These are phyloP conservation scores for Aspergillus carbonarius DNA, from an alignment of 2,329 filamentous ascomycete species.

Conservation along the genomic window DNA sequence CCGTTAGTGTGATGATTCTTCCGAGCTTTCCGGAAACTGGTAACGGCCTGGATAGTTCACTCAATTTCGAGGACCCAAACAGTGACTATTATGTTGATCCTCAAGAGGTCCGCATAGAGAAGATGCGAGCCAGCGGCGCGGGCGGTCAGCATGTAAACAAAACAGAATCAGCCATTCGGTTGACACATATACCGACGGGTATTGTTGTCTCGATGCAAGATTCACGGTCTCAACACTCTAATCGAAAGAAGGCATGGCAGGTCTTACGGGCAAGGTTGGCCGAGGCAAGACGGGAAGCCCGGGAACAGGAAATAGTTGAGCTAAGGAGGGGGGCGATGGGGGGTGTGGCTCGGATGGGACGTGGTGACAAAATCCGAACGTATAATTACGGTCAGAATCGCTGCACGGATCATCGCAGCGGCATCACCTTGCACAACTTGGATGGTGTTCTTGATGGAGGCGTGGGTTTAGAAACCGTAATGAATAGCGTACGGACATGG, in stretches of 20 bases:
- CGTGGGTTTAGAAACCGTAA: conserved; percentile 69
- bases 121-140: conserved; percentile 87
- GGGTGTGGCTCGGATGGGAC: conserved; percentile 73
- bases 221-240: conserved; percentile 82
- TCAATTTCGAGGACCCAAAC: conserved; percentile 75
- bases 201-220: conserved; percentile 92
- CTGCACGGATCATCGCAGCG: conserved; percentile 85
- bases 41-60: conserved; percentile 51
- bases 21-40: conserved; percentile 69
- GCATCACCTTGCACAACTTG: conserved; percentile 74
- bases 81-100: conserved; percentile 90
- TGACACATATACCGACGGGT: conserved; percentile 86
- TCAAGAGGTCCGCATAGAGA: conserved; percentile 77
- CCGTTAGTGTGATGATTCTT: conserved; percentile 87
- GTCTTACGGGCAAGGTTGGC: conserved; percentile 79
- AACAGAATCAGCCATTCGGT: conserved; percentile 89
- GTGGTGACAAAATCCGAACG: conserved; percentile 90
- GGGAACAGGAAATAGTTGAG: conserved; percentile 74
- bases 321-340: conserved; percentile 77
- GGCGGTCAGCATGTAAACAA: conserved; percentile 99
- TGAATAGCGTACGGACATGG: conserved; percentile 77
- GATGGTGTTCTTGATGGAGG: conserved; percentile 76
- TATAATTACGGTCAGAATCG: conserved; percentile 80
- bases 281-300: conserved; percentile 72
- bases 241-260: conserved; percentile 83